phyloP scores from a whole-genome alignment of 805 yeast genomes.

The Schwanniomyces pseudopolymorphus region DNA sequence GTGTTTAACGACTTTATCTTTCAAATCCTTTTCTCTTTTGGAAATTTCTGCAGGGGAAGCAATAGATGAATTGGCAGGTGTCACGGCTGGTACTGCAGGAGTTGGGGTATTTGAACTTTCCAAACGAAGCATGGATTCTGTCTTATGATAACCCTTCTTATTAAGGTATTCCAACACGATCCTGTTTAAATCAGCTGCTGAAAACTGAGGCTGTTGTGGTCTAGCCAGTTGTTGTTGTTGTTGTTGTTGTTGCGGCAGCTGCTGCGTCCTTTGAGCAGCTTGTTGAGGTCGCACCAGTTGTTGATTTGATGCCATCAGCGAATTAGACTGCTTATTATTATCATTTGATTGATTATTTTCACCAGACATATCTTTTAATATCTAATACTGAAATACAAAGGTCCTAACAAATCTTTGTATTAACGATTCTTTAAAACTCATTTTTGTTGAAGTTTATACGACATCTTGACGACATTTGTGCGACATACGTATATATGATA shows the following conservation, averaged over 20 bases:
- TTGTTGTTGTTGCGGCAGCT: constrained; percentile 5
- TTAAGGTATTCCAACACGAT: constrained; percentile 90
- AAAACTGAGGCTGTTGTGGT: constrained; percentile 46
- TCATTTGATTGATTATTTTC: constrained; percentile 10
- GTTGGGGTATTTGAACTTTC: constrained; percentile 70
- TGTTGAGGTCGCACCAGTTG: constrained; percentile 7
- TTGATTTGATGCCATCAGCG: constrained; percentile 1
- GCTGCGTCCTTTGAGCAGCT: constrained; percentile 7
- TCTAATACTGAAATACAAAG: background rate
- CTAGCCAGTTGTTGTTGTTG: constrained; percentile 12
- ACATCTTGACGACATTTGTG: background rate
- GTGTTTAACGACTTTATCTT: constrained; percentile 22
- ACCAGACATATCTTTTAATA: constrained; percentile 5
- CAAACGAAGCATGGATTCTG: constrained; percentile 90
- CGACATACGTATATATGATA: background rate
- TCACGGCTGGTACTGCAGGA: constrained; percentile 50
- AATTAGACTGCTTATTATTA: constrained; percentile 2
- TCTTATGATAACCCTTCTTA: constrained; percentile 90
- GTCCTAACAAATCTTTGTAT: background rate
- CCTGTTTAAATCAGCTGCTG: constrained; percentile 86
- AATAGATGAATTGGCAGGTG: constrained; percentile 40
- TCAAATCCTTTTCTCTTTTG: constrained; percentile 25
- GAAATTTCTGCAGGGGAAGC: constrained; percentile 34
- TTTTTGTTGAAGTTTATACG: background rate
- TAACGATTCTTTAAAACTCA: background rate